Evolutionary conservation across 2,329 filamentous ascomycete genomes (phyloP).

Genomic region (Aaosphaeria pasadenensis): DNA sequence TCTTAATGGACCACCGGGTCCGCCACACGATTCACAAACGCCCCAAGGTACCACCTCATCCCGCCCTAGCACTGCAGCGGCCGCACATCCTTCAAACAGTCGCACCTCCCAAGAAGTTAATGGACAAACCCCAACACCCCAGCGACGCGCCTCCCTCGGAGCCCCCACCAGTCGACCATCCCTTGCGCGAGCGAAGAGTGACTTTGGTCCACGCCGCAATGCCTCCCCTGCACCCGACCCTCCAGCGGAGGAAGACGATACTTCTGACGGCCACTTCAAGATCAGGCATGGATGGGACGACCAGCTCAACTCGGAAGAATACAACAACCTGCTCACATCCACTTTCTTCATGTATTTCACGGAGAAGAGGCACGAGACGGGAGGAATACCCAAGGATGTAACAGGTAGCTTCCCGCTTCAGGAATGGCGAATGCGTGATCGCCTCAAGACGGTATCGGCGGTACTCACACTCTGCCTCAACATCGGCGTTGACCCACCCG

Average conservation of each 20-base stretch:
- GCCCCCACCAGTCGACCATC: conserved; percentile 38
- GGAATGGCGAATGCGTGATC: conserved; percentile 96
- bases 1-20: conserved; percentile 6
- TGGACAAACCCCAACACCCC: conserved; percentile 35
- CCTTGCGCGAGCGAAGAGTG: conserved; percentile 57
- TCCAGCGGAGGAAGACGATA: conserved; percentile 36
- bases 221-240: conserved; percentile 16
- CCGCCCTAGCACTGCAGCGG: conserved; percentile 26
- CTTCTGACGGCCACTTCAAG: conserved; percentile 52
- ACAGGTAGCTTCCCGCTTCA: conserved; percentile 60
- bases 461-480: conserved; percentile 93
- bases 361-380: conserved; percentile 95
- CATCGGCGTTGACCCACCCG: conserved; percentile 94
- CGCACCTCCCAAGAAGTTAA: conserved; percentile 15
- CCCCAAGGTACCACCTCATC: conserved; percentile 11
- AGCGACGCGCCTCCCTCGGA: conserved; percentile 52
- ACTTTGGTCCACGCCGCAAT: conserved; percentile 51
- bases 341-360: conserved; percentile 99
- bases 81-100: conserved; percentile 11
- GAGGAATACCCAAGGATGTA: conserved; percentile 72
- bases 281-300: conserved; percentile 88
- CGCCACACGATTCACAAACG: conserved; percentile 11
- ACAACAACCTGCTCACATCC: conserved; percentile 80
- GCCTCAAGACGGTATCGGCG: conserved; percentile 93
- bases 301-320: conserved; percentile 86